Base-by-base conservation (phyloP, 257 asterid species). In the Solanum dulcamara region DNA sequence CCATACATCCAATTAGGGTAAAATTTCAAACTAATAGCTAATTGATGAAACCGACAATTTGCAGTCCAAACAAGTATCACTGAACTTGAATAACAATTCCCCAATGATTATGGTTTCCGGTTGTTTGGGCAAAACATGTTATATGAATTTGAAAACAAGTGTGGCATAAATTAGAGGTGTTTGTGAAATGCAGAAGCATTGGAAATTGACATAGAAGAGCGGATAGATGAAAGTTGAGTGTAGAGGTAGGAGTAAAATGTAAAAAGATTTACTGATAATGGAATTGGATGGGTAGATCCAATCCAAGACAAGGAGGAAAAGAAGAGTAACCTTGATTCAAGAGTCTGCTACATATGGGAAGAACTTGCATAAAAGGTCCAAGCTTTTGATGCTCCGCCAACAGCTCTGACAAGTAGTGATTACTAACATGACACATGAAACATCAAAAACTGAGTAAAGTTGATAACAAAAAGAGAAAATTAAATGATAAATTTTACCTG, bases 311-410 rank as follows among this genome's bases (percentile, higher is more conserved):
- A 50, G 51, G 26, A 30, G 24, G 81, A 42, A 22, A 22, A 62
- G 44, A 20, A 24, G 51, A 7, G 2, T 48, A 12, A 92, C 98
- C 98, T 94, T 96, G 99, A 94, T 92, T 94, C 92, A 96, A 88
- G 86, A 97, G 98, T 81, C 98, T 91, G 89, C 90, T 92, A 84
- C 98, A 97, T 80, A 92, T 91, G 10, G 99, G 99, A 87, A 97
- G 95, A 85, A 95, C 96, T 90, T 97, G 99, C 91, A 92, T 86
- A 91, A 97, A 97, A 40, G 99, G 99, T 12, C 97, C 99, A 72
- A 97, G 91, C 94, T 95, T 97, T 81, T 94, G 99, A 91, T 91
- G 96, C 92, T 97, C 99, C 86, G 94, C 95, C 93, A 97, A 86
- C 67, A 97, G 97, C 94, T 97, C 99, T 24, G 97, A 93, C 88